Evolutionary conservation across 2,329 filamentous ascomycete species (phyloP), one percentile per base, ranked within the genome.

Genomic region (Cordyceps pruinosa): DNA sequence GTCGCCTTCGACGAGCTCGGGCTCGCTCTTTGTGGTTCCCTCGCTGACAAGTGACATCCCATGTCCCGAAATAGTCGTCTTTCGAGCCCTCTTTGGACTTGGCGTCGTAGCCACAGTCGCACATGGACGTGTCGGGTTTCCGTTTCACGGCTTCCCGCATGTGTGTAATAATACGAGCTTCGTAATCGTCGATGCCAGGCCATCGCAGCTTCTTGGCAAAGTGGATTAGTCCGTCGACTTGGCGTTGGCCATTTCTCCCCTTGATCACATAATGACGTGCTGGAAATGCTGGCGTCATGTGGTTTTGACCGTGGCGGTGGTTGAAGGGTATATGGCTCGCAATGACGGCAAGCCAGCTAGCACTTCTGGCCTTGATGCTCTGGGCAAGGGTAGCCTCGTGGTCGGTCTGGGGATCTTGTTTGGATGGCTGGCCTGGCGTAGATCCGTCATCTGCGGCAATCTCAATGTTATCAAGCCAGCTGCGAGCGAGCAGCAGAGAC

Each of bases 391-490:
- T 55, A 15, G 26, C 19, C n/a, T 49, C 35, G 4, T 25, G 17
- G 5, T 35, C 17, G 15, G 47, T 60, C 25, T 49, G 48, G 4
- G 61, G 30, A 8, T 46, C 57, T 37, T 46, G 30, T 21, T 30
- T 37, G 42, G n/a, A 12, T 25, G 59, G 48, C 3, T 63, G 44
- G 15, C 21, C 21, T 4, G 44, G 19, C 15, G 34, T 35, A 26
- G 35, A 25, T 17, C 66, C 62, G 49, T 75, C 71, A 26, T 73
- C 69, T 61, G 75, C 79, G 52, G 78, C 75, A 25, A 88, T 73
- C 9, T 78, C 77, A 30, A 88, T 84, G 59, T 88, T 87, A 60
- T 87, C 82, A n/a, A 88, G 75, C 84, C 85, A 88, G 44, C 78
- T 77, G 26, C 83, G 76, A 17, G 85, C 85, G 32, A 88, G 73